Evolutionary conservation across 495 filamentous ascomycete species (phyloP), one percentile per base, ranked within the genome.

Genomic region (Astrocystis sublimbata): DNA sequence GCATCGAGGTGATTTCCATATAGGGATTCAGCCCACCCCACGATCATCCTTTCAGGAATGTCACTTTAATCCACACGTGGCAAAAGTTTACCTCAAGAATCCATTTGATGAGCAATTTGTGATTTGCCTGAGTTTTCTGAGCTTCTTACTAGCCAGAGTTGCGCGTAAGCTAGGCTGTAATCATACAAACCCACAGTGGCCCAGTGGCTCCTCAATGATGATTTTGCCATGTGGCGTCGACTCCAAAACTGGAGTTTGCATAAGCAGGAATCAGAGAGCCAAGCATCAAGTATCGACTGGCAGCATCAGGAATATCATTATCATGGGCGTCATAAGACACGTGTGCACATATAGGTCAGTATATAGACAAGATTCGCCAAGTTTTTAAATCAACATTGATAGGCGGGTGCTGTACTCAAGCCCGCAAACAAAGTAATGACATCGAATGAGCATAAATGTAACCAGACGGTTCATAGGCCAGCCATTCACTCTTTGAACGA

Each of bases 181-280:
- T 47, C 28, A 28, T 47, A 47, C 45, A 2, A 15, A 28, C 1
- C 40, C 15, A 21, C n/a, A n/a, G n/a, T n/a, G n/a, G n/a, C n/a
- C n/a, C n/a, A n/a, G n/a, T n/a, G n/a, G 41, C 7, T 23, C 41
- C 41, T 6, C 10, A 23, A 43, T 23, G 41, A 21, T 30, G 45
- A 30, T 45, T 45, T 21, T 30, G 45, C 6, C 5, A 28, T 28
- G 24, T 35, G 35, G 49, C 9, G 30, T 35, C 17, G 17, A 35
- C 28, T 35, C 30, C 49, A 35, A 52, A 52, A 35, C 49, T 35
- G 30, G 49, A 52, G 35, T 52, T 52, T 31, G 26, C 46, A 9
- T 21, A 49, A 31, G 13, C 24, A n/a, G 30, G 24, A 49, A 49
- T 17, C 4, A 49, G n/a, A n/a, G 17, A 49, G 23, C 15, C 9